Evolutionary conservation across 805 yeast species (phyloP), one percentile per base, ranked within the genome.

Genomic region (Scheffersomyces coipomensis): DNA sequence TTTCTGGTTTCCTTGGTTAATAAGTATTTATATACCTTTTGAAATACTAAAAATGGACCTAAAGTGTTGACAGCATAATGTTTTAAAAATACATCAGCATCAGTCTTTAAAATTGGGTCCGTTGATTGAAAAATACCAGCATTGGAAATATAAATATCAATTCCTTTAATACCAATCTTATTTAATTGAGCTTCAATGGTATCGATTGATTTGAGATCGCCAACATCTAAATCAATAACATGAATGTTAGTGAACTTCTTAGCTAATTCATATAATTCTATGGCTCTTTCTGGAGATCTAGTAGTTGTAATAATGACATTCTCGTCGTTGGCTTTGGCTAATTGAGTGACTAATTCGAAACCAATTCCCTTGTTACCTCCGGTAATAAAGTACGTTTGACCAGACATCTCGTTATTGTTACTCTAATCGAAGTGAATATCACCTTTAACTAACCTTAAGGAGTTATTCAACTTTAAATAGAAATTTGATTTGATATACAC

Each of bases 311-410:
- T 32, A 64, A 73, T 51, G 55, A 66, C 34, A 53, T 53, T 34
- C 51, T 48, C 30, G 57, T 60, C 19, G 33, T 48, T 43, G 36
- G 33, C 6, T 13, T 27, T 18, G 22, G 57, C 46, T 16, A 66
- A 44, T 27, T 49, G 49, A 29, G 58, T 53, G 2, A 52, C 60
- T 7, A 69, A 46, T 1, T 52, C 56, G 15, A 55, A 56, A 7
- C 76, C 76, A 34, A 71, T 62, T 3, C 76, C 76, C 39, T 68
- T 56, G 19, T 71, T 65, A 17, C 70, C 69, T 11, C 78, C 76
- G 2, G 72, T 61, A 16, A 52, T 33, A 12, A 53, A 45, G 26
- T 43, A 40, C 19, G 34, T 33, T 27, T 27, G 30, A 5, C 18
- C 30, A 5, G 30, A 4, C 30, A 27, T 27, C n/a, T n/a, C n/a